Evolutionary conservation across 2,329 filamentous ascomycete species (phyloP), one percentile per base, ranked within the genome.

Genomic region (Neofusicoccum umdonicola): DNA sequence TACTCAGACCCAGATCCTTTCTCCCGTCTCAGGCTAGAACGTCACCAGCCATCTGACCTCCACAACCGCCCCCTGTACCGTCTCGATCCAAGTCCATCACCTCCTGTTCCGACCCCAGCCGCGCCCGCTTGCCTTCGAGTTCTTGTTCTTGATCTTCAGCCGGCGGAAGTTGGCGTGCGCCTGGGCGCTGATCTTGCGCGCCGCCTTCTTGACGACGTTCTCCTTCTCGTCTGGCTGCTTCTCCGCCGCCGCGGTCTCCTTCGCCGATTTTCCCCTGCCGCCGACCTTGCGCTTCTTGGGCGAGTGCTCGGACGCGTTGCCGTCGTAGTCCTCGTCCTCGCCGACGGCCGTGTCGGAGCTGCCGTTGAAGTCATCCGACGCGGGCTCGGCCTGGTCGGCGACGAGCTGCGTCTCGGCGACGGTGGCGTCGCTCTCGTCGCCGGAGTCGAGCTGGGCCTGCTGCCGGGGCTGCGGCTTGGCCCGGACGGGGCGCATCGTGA

Each of bases 81-180:
- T 31, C 27, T 31, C 5, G 27, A 31, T 31, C 27, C 7, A 31
- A 31, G 27, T 7, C 1, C 27, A 31, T 31, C 27, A 65, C 47
- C 63, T 60, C 47, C 63, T 65, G 37, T 42, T 47, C 15, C 63
- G 54, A 13, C 63, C 54, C 63, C 63, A 65, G n/a, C 63, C 54
- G 8, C 44, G 52, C 13, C 52, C 63, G 27, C 27, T 41, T 15
- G 52, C 54, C 27, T 61, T 65, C 4, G 63, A 65, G 42, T 65
- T 65, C 47, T 82, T 81, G 66, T 80, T 79, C 73, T 81, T 83
- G 72, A 84, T 83, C 66, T 84, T 84, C 35, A 84, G 76, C 66
- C 71, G 75, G 17, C 78, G 75, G 68, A 79, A 83, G 63, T 84
- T 84, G 27, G 80, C 78, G 69, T 83, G 79, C 31, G 80, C 79